These are phyloP conservation scores for Sporisorium exsertum DNA, from an alignment of 1,284 basidiomycete genomes.

Conservation along the genomic window DNA sequence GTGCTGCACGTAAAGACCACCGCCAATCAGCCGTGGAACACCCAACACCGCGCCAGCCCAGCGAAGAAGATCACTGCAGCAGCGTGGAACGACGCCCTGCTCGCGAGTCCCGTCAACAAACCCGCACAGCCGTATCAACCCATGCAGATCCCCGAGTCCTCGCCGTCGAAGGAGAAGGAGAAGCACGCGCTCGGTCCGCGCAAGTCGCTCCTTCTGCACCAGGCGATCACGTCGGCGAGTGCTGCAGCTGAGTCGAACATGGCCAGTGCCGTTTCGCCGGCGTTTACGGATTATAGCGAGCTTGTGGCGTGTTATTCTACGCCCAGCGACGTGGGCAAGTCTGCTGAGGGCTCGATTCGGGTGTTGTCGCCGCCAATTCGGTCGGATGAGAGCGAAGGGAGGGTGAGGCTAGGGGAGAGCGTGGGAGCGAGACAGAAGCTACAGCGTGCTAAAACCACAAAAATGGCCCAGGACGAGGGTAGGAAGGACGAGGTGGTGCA, in stretches of 20 bases:
- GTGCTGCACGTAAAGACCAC: slow-evolving; percentile 30
- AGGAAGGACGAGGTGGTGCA: slow-evolving; percentile 1
- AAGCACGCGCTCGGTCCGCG: slow-evolving; percentile 4
- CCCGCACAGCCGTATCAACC: slow-evolving; percentile 1
- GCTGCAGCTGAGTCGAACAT: neutral
- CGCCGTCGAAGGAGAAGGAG: neutral
- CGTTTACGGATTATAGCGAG: slow-evolving; percentile 38
- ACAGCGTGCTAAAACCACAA: slow-evolving; percentile 35
- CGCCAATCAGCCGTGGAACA: slow-evolving; percentile 29
- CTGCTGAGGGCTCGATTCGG: slow-evolving; percentile 8
- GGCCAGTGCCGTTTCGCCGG: slow-evolving; percentile 7
- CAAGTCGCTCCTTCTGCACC: slow-evolving; percentile 25
- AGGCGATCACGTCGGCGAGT: slow-evolving; percentile 8
- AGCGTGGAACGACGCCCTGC: slow-evolving; percentile 30
- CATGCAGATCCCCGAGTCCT: neutral
- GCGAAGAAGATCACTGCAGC: slow-evolving; percentile 18
- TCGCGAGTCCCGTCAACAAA: slow-evolving; percentile 32
- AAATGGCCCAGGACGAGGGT: neutral
- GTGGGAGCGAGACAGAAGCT: slow-evolving; percentile 26
- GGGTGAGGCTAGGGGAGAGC: neutral
- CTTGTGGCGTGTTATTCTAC: slow-evolving; percentile 42
- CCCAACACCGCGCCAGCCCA: neutral
- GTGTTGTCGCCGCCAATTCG: neutral
- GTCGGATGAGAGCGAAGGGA: too few species aligned
- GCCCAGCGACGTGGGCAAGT: slow-evolving; percentile 15